Percentiles rank a stretch among this genome's conserved stretches.
Evolutionary conservation across 2,329 filamentous ascomycete genomes (phyloP).

Genomic region (Aspergillus pseudoglaucus): DNA sequence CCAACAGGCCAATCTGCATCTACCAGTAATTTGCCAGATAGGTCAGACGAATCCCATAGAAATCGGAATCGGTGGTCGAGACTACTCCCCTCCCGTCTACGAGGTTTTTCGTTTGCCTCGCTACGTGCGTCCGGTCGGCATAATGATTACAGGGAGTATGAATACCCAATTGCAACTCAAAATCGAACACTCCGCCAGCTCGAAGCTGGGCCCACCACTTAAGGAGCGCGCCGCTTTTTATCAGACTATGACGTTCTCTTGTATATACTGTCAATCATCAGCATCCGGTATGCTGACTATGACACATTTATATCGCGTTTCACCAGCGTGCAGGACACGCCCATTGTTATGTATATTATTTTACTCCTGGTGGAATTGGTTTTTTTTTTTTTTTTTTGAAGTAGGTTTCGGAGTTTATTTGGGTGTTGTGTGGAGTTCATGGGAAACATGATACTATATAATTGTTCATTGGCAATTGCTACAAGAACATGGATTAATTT

Average conservation of each 20-base stretch:
- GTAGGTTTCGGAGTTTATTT: neutral
- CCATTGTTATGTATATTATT: slow-evolving; percentile 3
- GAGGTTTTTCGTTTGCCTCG: slow-evolving; percentile 2
- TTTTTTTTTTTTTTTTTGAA: slow-evolving; percentile 1
- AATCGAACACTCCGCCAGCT: slow-evolving; percentile 14
- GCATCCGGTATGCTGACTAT: neutral
- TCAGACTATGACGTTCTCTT: neutral
- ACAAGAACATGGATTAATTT: too few species aligned
- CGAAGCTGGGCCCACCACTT: slow-evolving; percentile 14
- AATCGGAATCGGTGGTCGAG: slow-evolving; percentile 5
- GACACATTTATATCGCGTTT: neutral
- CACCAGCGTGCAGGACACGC: slow-evolving; percentile 3
- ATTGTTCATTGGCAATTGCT: too few species aligned
- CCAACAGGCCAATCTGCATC: neutral
- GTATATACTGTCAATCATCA: neutral
- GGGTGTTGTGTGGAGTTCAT: too few species aligned
- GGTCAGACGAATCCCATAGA: slow-evolving; percentile 3
- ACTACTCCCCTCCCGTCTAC: slow-evolving; percentile 12
- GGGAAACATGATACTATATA: too few species aligned
- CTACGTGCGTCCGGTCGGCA: neutral
- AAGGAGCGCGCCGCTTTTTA: neutral
- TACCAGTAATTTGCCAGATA: neutral
- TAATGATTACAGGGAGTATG: neutral
- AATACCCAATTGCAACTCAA: neutral
- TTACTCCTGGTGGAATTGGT: slow-evolving; percentile 6